phyloP scores from a whole-genome alignment of 495 filamentous ascomycete genomes.

The Daldinia loculata region DNA sequence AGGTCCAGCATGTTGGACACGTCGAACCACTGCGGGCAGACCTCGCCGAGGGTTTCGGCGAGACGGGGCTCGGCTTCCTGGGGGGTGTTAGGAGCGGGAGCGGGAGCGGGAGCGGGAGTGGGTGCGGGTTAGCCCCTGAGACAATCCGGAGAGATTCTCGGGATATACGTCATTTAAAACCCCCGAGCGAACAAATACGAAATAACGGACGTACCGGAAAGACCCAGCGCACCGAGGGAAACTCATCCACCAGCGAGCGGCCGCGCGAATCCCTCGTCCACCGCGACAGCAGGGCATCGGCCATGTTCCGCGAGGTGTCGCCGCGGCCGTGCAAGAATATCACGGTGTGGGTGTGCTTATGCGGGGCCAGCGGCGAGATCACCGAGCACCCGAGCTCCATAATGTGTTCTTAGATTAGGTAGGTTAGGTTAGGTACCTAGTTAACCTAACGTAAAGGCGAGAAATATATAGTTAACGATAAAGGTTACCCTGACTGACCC shows the following conservation, averaged over 20 bases:
- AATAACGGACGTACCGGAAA: constrained; percentile 49
- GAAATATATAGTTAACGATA: no score
- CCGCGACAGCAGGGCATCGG: constrained; percentile 53
- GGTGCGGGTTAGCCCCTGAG: no score
- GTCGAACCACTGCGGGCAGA: constrained; percentile 56
- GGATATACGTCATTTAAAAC: no score
- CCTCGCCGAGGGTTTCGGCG: constrained; percentile 47
- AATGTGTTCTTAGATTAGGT: background rate
- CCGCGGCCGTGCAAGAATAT: constrained; percentile 66
- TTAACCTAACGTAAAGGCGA: no score
- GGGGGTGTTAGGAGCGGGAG: background rate
- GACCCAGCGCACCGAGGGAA: constrained; percentile 46
- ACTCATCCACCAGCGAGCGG: constrained; percentile 42
- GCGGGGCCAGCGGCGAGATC: constrained; percentile 30
- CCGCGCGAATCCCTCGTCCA: constrained; percentile 37
- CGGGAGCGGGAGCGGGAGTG: no score
- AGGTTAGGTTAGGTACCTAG: background rate
- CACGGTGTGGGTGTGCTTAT: constrained; percentile 60
- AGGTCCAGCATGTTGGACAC: constrained; percentile 49
- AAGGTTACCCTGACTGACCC: no score
- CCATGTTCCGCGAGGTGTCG: constrained; percentile 61
- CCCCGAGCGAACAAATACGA: background rate
- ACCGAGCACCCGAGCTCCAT: constrained; percentile 37
- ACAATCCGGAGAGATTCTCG: no score
- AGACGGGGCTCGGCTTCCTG: constrained; percentile 53